Evolutionary conservation across 1,284 basidiomycete genomes (phyloP), one percentile per base, ranked within the genome.

Genomic region (Fomitiporia mediterranea): DNA sequence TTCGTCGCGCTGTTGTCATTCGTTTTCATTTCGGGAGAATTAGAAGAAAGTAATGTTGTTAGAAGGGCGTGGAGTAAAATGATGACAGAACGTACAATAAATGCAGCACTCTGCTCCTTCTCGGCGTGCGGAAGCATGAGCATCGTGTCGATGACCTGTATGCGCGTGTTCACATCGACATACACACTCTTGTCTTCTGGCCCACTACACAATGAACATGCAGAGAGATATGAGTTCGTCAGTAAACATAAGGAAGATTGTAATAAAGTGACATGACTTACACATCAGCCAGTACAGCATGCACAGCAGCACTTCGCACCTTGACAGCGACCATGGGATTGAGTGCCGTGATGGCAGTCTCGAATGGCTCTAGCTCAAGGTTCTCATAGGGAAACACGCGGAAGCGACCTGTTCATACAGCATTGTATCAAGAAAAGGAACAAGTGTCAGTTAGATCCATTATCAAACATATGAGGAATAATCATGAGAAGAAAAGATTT

Each of bases 271-370:
- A 62, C 38, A 54, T 58, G 15, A 77, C 84, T 69, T 64, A 86
- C 85, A 83, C 76, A 69, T 84, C 83, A 19, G 82, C 78, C 64
- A 89, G 78, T 38, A 89, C 87, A 30, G 89, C 90, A 48, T 89
- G 84, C 0, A 91, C 85, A 2, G 88, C 83, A 1, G 89, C 86
- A 63, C 81, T 88, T 44, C 88, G 79, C 55, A 92, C 75, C 64
- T 91, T 89, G 64, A 93, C 84, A 1, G 90, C 90, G 43, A 89
- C 87, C 61, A 89, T 82, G 28, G 88, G 86, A 69, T 92, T 91
- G 57, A 93, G 74, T 17, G 79, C 78, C 17, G 82, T 74, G 23
- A 93, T 79, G 9, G 88, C 87, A 2, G 80, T 76, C 71, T 89
- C 83, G 66, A 89, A 89, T 0, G 83, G 83, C 60, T 84, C 76